Evolutionary conservation across 176 grass and related monocot species (phyloP).

Genomic region (Juncus effusus): DNA sequence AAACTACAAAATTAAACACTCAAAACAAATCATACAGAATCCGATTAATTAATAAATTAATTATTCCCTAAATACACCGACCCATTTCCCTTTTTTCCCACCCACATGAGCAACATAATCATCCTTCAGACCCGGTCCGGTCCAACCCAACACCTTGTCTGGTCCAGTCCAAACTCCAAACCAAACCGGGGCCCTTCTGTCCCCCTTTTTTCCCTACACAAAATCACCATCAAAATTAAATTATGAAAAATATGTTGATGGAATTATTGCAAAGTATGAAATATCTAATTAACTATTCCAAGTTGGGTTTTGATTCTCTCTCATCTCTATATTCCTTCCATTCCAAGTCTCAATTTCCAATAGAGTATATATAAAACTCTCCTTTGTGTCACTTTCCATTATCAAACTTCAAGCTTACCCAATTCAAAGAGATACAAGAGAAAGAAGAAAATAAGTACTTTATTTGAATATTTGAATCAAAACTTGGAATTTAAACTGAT

Average conservation of each 20-base stretch:
- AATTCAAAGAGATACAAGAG: constrained; percentile 13
- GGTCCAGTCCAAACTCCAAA: constrained; percentile 1
- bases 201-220: constrained; percentile 23
- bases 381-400: constrained; percentile 26
- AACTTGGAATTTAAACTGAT: not conserved
- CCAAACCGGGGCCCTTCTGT: constrained; percentile 11
- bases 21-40: not conserved
- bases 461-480: not conserved
- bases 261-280: not conserved
- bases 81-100: constrained; percentile 12
- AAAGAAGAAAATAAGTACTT: not conserved
- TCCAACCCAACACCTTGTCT: constrained; percentile 16
- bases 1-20: not conserved
- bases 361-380: constrained; percentile 16
- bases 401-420: not conserved
- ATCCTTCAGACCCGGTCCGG: constrained; percentile 29
- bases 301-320: constrained; percentile 22
- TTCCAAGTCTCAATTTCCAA: constrained; percentile 9
- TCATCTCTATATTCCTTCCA: constrained; percentile 5
- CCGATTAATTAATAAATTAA: constrained; percentile 2
- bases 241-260: constrained; percentile 1
- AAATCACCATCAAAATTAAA: constrained; percentile 19
- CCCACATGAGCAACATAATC: constrained; percentile 32
- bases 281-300: not conserved
- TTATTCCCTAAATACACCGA: constrained; percentile 22